A percentile compares a stretch with the other conserved stretches of the same genome.
Evolutionary conservation across 441 rosid species (phyloP).

Genomic region (Aquilaria agallochum): DNA sequence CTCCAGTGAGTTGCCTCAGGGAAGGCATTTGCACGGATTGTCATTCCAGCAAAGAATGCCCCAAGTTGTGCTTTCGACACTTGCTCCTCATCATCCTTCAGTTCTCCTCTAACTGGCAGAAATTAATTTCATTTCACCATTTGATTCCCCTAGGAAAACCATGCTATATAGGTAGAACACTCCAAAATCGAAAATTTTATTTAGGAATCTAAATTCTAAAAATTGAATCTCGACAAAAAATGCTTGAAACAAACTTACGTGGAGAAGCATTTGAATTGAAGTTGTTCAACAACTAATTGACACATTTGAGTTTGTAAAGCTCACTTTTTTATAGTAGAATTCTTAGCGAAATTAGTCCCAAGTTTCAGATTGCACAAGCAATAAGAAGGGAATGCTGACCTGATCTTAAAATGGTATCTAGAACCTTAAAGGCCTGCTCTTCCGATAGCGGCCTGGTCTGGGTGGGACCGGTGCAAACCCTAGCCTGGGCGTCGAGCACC

Average conservation of each 20-base stretch:
- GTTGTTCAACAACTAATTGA: too few species aligned
- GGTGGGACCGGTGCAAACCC: conserved; percentile 96
- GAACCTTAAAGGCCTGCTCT: conserved; percentile 73
- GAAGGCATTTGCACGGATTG: conserved; percentile 87
- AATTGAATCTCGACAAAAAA: too few species aligned
- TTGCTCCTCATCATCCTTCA: conserved; percentile 61
- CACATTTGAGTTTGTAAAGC: too few species aligned
- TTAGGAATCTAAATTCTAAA: too few species aligned
- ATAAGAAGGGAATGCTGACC: conserved; percentile 28
- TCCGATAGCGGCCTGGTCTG: conserved; percentile 79
- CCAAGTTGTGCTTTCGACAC: conserved; percentile 94
- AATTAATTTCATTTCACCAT: not conserved
- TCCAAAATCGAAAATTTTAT: too few species aligned
- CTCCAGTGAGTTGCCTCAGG: conserved; percentile 98
- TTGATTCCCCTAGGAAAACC: too few species aligned
- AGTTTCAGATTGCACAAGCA: not conserved
- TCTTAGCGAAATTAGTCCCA: too few species aligned
- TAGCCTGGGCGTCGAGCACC: conserved; percentile 91
- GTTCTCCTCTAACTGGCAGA: conserved; percentile 63
- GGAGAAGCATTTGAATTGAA: too few species aligned
- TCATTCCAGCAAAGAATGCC: conserved; percentile 93
- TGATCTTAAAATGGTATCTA: conserved; percentile 80
- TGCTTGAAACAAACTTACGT: too few species aligned
- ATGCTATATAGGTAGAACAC: too few species aligned
- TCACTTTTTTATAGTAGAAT: too few species aligned